Percentiles rank a stretch among this genome's conserved stretches.
Conservation (phyloP, 352 stramenopile species). For the Phytophthora cryptogea region DNA sequence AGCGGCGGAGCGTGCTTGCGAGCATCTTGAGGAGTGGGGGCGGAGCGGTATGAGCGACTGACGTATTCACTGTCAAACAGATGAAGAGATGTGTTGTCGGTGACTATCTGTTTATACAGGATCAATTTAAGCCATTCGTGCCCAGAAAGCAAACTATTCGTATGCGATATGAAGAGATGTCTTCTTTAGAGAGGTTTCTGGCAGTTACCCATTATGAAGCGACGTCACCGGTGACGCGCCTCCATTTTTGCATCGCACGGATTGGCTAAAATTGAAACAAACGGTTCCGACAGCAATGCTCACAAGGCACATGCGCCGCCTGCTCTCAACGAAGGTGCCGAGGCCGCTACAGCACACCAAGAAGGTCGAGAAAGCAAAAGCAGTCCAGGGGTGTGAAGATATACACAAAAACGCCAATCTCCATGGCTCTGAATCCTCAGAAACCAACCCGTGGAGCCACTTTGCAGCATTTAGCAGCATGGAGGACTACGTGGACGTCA, state of each 20-base stretch:
- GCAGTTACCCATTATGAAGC: slow-evolving; percentile 2
- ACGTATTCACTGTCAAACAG: slow-evolving; percentile 6
- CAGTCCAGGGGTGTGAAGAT: neutral
- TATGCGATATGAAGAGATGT: neutral
- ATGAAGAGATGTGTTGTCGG: neutral
- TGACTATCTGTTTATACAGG: neutral
- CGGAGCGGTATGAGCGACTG: slow-evolving; percentile 7
- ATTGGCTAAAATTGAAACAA: slow-evolving; percentile 15
- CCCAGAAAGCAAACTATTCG: neutral
- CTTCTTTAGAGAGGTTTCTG: neutral
- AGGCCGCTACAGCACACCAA: slow-evolving; percentile 7
- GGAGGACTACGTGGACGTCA: slow-evolving; percentile 74
- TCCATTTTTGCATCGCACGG: neutral
- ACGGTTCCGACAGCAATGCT: slow-evolving; percentile 11
- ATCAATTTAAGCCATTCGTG: too few species aligned
- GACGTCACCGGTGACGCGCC: slow-evolving; percentile 23
- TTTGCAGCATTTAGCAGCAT: slow-evolving; percentile 70
- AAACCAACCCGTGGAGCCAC: slow-evolving; percentile 46
- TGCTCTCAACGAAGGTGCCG: slow-evolving; percentile 27
- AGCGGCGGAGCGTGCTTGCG: slow-evolving; percentile 28
- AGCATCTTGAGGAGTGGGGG: slow-evolving; percentile 35
- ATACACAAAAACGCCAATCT: neutral
- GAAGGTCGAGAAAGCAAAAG: slow-evolving; percentile 2
- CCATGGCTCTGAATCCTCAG: neutral
- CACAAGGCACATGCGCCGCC: slow-evolving; percentile 11